These are phyloP conservation scores for Spergularia marina DNA, from an alignment of 148 eudicot genomes.

Conservation along the genomic window DNA sequence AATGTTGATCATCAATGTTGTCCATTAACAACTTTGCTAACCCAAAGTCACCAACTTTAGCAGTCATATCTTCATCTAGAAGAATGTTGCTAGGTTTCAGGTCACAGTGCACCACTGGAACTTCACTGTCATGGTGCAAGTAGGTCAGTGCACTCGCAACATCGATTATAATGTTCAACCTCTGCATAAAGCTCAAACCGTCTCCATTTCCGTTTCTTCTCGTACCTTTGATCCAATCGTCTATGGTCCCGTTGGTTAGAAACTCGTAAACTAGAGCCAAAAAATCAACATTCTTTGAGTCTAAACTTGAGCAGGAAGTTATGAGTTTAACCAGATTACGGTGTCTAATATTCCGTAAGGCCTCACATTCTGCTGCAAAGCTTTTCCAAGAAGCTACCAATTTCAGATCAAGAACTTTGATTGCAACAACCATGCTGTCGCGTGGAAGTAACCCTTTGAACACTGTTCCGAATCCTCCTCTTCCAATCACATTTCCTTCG, in stretches of 20 bases:
- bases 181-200: slow-evolving; percentile 33
- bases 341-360: slow-evolving; percentile 33
- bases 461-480: slow-evolving; percentile 37
- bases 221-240: slow-evolving; percentile 36
- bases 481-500: slow-evolving; percentile 35
- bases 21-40: slow-evolving; percentile 47
- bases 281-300: slow-evolving; percentile 30
- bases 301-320: slow-evolving; percentile 37
- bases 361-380: slow-evolving; percentile 38
- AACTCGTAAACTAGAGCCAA: slow-evolving; percentile 31
- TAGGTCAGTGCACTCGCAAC: slow-evolving; percentile 52
- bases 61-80: slow-evolving; percentile 55
- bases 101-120: slow-evolving; percentile 63
- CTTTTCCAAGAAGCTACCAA: slow-evolving; percentile 27
- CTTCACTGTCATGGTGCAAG: slow-evolving; percentile 53
- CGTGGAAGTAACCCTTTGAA: slow-evolving; percentile 23
- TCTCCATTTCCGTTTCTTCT: slow-evolving; percentile 32
- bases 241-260: slow-evolving; percentile 29
- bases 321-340: slow-evolving; percentile 39
- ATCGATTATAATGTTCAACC: slow-evolving; percentile 45
- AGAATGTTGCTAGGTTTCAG: slow-evolving; percentile 64
- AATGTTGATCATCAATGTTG: slow-evolving; percentile 24
- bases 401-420: slow-evolving; percentile 33
- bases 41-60: slow-evolving; percentile 69
- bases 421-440: slow-evolving; percentile 21